These are phyloP conservation scores for Striga asiatica DNA, from an alignment of 257 asterid genomes.

Conservation along the genomic window DNA sequence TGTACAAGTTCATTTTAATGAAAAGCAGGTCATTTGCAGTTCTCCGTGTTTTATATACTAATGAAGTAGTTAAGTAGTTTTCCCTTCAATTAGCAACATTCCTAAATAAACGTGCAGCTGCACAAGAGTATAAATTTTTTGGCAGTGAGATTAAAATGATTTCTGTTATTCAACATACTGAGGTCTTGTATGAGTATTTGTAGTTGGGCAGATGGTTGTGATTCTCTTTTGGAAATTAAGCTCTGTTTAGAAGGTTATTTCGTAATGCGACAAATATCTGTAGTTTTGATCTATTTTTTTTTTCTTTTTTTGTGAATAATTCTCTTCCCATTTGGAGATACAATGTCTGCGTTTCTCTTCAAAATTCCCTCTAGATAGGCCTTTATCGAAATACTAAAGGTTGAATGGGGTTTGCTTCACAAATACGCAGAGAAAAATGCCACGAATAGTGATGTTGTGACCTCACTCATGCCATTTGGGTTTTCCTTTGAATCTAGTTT, in stretches of 20 bases:
- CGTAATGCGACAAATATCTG: neutral
- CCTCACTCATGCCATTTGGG: too few relatives aligned
- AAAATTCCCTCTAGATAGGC: too few relatives aligned
- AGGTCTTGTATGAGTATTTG: neutral
- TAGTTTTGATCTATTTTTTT: too few relatives aligned
- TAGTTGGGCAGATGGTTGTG: neutral
- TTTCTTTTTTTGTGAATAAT: too few relatives aligned
- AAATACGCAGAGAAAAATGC: too few relatives aligned
- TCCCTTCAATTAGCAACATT: neutral
- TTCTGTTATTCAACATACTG: neutral
- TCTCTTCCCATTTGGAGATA: too few relatives aligned
- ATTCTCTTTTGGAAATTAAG: neutral
- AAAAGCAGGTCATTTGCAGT: constrained; percentile 12
- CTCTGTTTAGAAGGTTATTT: neutral
- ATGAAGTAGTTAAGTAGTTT: neutral
- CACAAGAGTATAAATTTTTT: constrained; percentile 13
- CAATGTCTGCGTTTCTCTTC: too few relatives aligned
- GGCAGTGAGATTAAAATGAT: neutral
- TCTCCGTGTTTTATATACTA: neutral
- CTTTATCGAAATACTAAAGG: too few relatives aligned
- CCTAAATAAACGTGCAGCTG: neutral
- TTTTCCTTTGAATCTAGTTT: too few relatives aligned
- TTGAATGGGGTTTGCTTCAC: too few relatives aligned
- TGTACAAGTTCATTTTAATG: neutral
- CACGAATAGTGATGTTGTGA: too few relatives aligned